Evolutionary conservation across 495 filamentous ascomycete species (phyloP), one percentile per base, ranked within the genome.

Genomic region (Achaetomiella virescens): DNA sequence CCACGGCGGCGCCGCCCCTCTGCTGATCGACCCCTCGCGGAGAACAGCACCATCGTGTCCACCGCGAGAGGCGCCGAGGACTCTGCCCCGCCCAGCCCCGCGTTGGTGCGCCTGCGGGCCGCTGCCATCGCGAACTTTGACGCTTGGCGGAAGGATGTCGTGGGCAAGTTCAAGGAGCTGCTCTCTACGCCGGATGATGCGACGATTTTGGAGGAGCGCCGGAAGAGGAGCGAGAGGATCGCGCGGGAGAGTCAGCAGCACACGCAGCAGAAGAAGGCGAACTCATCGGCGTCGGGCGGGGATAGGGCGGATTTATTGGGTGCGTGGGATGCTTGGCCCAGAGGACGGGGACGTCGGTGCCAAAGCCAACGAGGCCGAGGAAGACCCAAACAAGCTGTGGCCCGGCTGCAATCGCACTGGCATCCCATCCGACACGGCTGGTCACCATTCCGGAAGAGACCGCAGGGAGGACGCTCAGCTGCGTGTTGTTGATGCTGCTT

Each of bases 401-500:
- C 67, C 0, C 48, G 65, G 0, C 70, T 78, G 20, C 72, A 75
- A 54, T 29, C 47, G 7, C 48, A 67, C 24, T 81, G 76, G 55
- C 75, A 75, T 3, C 66, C 76, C 2, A 74, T 81, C 40, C 75
- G 3, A 81, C 75, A 0, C 56, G 67, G 7, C 64, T 82, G 21
- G 51, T 65, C 1, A 67, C 66, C 2, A 63, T 77, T 54, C 57
- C 72, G 1, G 40, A 69, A 10, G 68, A 69, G 76, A 81, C 56
- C 64, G 75, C 11, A 66, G 71, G 27, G 71, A 81, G 41, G n/a
- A 61, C 70, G 1, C 68, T 83, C 8, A 78, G 78, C 65, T 87
- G 87, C 6, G 68, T 87, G 7, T 70, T 93, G 27, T 71, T 93
- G 5, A 62, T 90, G 3, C 62, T 91, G 14, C 75, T 93, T 8